These are phyloP conservation scores for Iris pallida DNA, from an alignment of 116 monocot species.

Conservation along the genomic window DNA sequence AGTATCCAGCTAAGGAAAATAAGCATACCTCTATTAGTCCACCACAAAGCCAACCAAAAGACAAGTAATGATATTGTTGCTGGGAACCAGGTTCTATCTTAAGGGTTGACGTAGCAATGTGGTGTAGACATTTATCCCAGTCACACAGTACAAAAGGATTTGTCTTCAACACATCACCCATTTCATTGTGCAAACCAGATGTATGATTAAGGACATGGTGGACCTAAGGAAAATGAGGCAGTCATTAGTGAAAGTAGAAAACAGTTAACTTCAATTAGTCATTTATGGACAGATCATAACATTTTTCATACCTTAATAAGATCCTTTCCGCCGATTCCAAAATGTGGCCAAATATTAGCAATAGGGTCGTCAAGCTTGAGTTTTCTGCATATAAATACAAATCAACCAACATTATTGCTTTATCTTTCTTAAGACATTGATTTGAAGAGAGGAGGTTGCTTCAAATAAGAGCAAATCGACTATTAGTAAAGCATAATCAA, in stretches of 20 bases:
- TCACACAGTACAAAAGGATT: constrained; percentile 72
- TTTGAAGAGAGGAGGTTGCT: too few species aligned
- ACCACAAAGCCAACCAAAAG: constrained; percentile 99
- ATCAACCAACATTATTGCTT: too few species aligned
- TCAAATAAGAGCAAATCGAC: too few species aligned
- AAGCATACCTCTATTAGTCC: constrained; percentile 80
- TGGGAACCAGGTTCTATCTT: constrained; percentile 70
- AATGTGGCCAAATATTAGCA: constrained; percentile 89
- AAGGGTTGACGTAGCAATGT: constrained; percentile 50
- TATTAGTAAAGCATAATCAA: too few species aligned
- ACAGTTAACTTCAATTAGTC: background rate
- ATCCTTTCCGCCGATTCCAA: constrained; percentile 61
- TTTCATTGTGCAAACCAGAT: constrained; percentile 85
- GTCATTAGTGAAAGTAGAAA: background rate
- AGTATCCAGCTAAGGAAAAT: background rate
- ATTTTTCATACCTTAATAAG: constrained; percentile 53
- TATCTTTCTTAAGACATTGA: too few species aligned
- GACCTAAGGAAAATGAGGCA: constrained; percentile 16
- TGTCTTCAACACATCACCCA: constrained; percentile 54
- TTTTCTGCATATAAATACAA: constrained; percentile 47
- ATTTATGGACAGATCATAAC: background rate
- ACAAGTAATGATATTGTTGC: constrained; percentile 86
- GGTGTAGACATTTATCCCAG: constrained; percentile 80
- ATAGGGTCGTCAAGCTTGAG: constrained; percentile 71
- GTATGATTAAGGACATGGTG: constrained; percentile 47